phyloP scores from a whole-genome alignment of 1,284 basidiomycete genomes.

The Ustilago nuda region DNA sequence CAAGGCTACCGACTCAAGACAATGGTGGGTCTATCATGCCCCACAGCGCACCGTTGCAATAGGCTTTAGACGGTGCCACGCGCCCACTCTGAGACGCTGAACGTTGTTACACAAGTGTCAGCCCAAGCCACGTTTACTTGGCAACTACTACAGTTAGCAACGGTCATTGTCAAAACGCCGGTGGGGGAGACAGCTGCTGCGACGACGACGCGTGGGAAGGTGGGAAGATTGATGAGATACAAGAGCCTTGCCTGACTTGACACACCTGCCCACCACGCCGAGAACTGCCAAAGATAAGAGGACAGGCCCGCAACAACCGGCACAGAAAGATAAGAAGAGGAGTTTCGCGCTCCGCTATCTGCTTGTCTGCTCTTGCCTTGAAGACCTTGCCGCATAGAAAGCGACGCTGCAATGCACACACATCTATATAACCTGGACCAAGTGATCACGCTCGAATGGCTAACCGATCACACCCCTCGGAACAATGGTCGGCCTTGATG shows the following conservation, averaged over 20 bases:
- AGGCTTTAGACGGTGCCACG: not conserved
- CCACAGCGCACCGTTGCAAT: not conserved
- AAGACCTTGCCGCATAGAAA: not conserved
- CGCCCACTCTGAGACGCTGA: not conserved
- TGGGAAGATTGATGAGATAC: not conserved
- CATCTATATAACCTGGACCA: conserved; percentile 3
- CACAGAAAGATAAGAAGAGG: not conserved
- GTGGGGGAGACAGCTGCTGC: not conserved
- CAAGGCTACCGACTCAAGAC: not conserved
- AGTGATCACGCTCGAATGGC: not conserved
- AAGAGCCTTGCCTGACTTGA: not conserved
- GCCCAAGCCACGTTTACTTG: not conserved
- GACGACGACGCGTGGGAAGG: not conserved
- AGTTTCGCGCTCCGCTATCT: conserved; percentile 3
- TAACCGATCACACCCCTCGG: not conserved
- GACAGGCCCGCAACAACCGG: not conserved
- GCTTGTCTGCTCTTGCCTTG: not conserved
- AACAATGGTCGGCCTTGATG: conserved; percentile 1
- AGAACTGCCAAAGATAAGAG: not conserved
- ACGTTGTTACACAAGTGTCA: not conserved
- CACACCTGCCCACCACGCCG: conserved; percentile 5
- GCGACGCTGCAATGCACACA: conserved; percentile 2
- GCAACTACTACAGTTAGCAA: not conserved
- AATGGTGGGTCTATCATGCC: not conserved
- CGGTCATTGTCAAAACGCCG: not conserved